Conservation (phyloP, 75 land plant species). For the Sequoia sempervirens region DNA sequence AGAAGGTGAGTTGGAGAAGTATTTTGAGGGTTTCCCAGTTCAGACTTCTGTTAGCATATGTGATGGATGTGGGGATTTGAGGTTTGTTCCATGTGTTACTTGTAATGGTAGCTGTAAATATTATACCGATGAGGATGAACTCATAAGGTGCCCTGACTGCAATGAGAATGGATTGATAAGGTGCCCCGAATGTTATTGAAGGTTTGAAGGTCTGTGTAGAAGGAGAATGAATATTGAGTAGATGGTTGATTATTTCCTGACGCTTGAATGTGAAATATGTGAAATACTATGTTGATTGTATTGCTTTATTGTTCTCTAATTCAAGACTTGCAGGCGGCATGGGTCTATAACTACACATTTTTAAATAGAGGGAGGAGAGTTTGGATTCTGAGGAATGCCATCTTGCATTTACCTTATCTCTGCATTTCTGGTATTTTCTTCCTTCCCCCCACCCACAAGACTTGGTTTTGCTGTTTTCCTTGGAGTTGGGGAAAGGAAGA, state of each 20-base stretch:
- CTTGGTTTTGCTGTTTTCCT: neutral
- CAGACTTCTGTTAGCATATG: constrained; percentile 20
- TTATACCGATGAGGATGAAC: constrained; percentile 28
- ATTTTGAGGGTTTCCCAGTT: constrained; percentile 46
- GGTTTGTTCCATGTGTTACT: constrained; percentile 68
- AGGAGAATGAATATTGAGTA: neutral
- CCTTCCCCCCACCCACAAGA: neutral
- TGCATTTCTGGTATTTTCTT: neutral
- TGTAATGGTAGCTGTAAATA: constrained; percentile 84
- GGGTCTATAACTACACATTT: neutral
- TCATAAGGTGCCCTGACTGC: constrained; percentile 68
- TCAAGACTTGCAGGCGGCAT: neutral
- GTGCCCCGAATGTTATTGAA: constrained; percentile 66
- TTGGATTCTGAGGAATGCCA: neutral
- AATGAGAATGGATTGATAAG: constrained; percentile 79
- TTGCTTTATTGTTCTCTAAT: neutral
- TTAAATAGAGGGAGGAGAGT: neutral
- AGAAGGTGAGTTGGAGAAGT: constrained; percentile 52
- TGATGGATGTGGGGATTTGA: constrained; percentile 69
- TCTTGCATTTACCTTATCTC: neutral
- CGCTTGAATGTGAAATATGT: neutral
- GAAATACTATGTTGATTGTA: neutral
- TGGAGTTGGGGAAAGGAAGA: neutral
- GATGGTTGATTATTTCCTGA: neutral
- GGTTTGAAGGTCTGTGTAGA: neutral